These are phyloP conservation scores for Rhodamnia rubescens DNA, from an alignment of 345 rosid genomes.

Conservation along the genomic window DNA sequence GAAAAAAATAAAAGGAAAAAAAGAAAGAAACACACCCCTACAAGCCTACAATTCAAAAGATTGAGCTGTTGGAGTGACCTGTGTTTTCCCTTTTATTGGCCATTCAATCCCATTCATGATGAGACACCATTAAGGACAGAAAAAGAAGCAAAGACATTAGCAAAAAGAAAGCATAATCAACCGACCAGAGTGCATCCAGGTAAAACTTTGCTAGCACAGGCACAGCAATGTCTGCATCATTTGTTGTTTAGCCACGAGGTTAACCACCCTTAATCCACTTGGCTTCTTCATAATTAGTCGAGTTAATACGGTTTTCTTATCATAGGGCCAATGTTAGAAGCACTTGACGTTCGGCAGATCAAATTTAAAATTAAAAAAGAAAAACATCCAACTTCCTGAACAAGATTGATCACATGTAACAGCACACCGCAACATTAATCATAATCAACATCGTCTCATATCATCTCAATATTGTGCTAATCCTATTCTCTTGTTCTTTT, in stretches of 20 bases:
- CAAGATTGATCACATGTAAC: background rate
- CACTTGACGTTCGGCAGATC: background rate
- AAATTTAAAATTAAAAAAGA: background rate
- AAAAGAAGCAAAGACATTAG: background rate
- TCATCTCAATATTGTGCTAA: background rate
- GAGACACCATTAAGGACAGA: background rate
- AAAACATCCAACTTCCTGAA: background rate
- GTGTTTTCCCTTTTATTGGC: background rate
- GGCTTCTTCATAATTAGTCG: background rate
- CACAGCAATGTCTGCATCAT: background rate
- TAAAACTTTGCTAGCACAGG: background rate
- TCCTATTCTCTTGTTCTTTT: background rate
- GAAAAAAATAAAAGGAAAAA: background rate
- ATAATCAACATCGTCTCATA: background rate
- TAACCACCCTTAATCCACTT: background rate
- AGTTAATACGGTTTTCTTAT: background rate
- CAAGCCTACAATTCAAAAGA: background rate
- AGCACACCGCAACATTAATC: background rate
- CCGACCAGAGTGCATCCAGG: background rate
- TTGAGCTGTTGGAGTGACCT: background rate
- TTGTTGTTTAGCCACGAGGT: background rate
- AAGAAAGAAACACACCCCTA: background rate
- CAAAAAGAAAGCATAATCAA: background rate
- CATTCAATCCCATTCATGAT: background rate
- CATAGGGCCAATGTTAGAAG: background rate